Percentiles rank a stretch among this genome's conserved stretches.
phyloP scores from a whole-genome alignment of 768 basidiomycete genomes.

The Lentinula boryana region DNA sequence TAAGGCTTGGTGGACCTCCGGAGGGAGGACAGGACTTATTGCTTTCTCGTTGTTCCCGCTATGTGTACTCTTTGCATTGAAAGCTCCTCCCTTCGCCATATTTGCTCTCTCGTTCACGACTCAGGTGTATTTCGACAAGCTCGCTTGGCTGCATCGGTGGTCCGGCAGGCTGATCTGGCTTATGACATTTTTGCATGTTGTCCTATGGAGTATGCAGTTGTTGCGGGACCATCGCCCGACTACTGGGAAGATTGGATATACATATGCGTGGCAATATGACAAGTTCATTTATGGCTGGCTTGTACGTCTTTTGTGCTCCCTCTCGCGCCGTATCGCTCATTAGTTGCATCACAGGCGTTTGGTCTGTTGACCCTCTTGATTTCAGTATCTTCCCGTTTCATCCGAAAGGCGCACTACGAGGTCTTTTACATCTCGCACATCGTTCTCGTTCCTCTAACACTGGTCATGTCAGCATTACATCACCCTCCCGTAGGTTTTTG shows the following conservation, averaged over 20 bases:
- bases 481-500: conserved; percentile 63
- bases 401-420: conserved; percentile 54
- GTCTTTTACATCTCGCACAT: conserved; percentile 64
- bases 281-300: conserved; percentile 61
- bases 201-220: conserved; percentile 67
- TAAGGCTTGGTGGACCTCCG: conserved; percentile 69
- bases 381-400: conserved; percentile 39
- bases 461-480: conserved; percentile 59
- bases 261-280: conserved; percentile 50
- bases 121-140: conserved; percentile 71
- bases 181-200: conserved; percentile 52
- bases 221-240: conserved; percentile 37
- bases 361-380: conserved; percentile 46
- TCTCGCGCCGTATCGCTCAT: neutral
- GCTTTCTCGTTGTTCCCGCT: conserved; percentile 70
- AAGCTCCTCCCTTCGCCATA: conserved; percentile 64
- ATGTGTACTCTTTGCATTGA: conserved; percentile 65
- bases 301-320: conserved; percentile 22
- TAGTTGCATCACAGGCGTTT: conserved; percentile 40
- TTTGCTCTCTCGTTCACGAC: conserved; percentile 57
- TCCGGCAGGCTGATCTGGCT: conserved; percentile 66
- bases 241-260: conserved; percentile 36
- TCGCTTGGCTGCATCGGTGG: conserved; percentile 68
- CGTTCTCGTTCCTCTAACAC: conserved; percentile 53
- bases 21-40: conserved; percentile 61